Evolutionary conservation across 2,329 filamentous ascomycete species (phyloP).

Genomic region (Aspergillus tubingensis): DNA sequence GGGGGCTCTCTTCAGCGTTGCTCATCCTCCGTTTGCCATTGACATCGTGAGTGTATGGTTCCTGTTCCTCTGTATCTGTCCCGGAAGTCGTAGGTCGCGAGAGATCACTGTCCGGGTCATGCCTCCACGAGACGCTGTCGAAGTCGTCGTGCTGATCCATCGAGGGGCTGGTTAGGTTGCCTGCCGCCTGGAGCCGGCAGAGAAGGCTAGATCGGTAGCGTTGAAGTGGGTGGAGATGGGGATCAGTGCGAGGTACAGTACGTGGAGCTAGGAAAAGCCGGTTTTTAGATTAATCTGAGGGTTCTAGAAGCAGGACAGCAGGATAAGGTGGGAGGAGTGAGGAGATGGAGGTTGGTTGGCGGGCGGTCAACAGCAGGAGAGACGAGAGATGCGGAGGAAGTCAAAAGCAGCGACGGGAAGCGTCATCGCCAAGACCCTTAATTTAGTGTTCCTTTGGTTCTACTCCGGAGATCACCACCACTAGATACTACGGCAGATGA

Average conservation of each 20-base stretch:
- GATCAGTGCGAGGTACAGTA: not conserved
- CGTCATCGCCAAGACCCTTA: slow-evolving; percentile 23
- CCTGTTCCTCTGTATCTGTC: slow-evolving; percentile 43
- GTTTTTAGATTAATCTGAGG: not conserved
- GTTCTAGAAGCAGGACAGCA: not conserved
- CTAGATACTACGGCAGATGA: not conserved
- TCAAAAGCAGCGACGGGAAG: not conserved
- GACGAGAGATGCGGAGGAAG: slow-evolving; percentile 16
- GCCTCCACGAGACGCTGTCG: slow-evolving; percentile 77
- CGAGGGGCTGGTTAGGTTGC: slow-evolving; percentile 20
- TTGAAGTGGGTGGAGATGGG: not conserved
- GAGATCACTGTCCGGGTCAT: slow-evolving; percentile 56
- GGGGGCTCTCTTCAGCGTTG: slow-evolving; percentile 48
- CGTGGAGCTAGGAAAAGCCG: not conserved
- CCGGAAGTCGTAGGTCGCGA: slow-evolving; percentile 45
- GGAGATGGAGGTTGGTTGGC: not conserved
- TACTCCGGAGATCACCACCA: not conserved
- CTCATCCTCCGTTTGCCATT: slow-evolving; percentile 54
- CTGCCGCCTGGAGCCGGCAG: slow-evolving; percentile 11
- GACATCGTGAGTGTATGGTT: slow-evolving; percentile 40
- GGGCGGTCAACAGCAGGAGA: not conserved
- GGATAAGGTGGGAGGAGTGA: slow-evolving; percentile 1
- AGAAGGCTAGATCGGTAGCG: not conserved
- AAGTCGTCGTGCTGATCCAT: slow-evolving; percentile 68
- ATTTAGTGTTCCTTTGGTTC: too few species aligned